Evolutionary conservation across 2,329 filamentous ascomycete species (phyloP).

Genomic region (Aspergillus pseudoterreus): DNA sequence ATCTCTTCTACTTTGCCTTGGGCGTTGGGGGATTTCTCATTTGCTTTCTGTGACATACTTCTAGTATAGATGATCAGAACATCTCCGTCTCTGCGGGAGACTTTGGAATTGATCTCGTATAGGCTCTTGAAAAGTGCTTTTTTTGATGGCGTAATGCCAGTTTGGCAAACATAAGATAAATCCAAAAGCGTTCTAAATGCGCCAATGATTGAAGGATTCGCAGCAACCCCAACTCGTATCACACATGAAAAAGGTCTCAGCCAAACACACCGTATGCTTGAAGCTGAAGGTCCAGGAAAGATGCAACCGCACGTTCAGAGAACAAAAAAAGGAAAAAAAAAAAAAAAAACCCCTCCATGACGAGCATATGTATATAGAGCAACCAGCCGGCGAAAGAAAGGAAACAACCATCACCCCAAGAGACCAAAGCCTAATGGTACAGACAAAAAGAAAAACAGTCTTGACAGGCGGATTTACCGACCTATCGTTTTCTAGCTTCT

Average conservation of each 20-base stretch:
- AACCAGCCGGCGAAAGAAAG: not conserved
- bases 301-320: not conserved
- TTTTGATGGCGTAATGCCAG: no score
- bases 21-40: conserved; percentile 24
- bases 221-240: no score
- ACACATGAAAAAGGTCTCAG: no score
- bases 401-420: not conserved
- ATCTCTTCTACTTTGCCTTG: conserved; percentile 12
- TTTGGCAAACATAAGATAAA: no score
- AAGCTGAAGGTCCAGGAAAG: no score
- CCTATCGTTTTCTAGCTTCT: not conserved
- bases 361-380: not conserved
- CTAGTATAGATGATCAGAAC: conserved; percentile 19
- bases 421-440: not conserved
- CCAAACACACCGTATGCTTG: no score
- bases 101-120: no score
- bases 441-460: not conserved
- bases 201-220: no score
- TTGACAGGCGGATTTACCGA: conserved; percentile 3
- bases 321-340: not conserved
- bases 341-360: not conserved
- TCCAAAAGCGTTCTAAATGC: no score
- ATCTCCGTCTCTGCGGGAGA: not conserved
- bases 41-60: conserved; percentile 17
- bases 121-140: no score